Conservation (phyloP, 1,284 basidiomycete genomes). For the Exsudoporus floridanus region DNA sequence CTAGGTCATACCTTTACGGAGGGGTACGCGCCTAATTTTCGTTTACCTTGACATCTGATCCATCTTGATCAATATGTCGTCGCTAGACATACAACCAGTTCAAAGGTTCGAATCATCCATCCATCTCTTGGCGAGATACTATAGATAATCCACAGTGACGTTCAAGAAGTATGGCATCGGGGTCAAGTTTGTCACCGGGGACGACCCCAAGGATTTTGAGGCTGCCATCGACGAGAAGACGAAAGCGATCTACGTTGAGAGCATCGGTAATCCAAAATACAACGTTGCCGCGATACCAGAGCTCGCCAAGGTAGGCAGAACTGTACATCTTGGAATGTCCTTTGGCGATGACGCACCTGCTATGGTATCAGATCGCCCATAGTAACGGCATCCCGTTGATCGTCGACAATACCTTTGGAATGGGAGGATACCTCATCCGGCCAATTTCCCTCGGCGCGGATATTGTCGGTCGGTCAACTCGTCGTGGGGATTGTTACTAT, state of each 20-base stretch:
- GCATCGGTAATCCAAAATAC: slow-evolving; percentile 70
- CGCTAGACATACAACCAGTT: slow-evolving; percentile 82
- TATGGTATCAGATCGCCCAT: slow-evolving; percentile 58
- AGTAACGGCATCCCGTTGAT: slow-evolving; percentile 74
- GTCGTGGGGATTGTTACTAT: background rate
- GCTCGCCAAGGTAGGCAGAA: too few relatives aligned
- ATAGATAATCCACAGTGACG: slow-evolving; percentile 47
- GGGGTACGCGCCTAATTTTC: slow-evolving; percentile 45
- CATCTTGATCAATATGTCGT: background rate
- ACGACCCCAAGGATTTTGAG: slow-evolving; percentile 63
- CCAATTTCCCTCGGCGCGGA: slow-evolving; percentile 83
- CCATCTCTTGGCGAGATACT: background rate
- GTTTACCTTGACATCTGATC: background rate
- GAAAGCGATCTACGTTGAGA: slow-evolving; percentile 80
- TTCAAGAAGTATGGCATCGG: slow-evolving; percentile 78
- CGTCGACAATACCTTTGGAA: slow-evolving; percentile 91
- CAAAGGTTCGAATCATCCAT: slow-evolving; percentile 54
- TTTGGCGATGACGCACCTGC: background rate
- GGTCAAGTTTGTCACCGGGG: slow-evolving; percentile 72
- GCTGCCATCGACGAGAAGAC: slow-evolving; percentile 77
- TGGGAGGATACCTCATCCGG: slow-evolving; percentile 59
- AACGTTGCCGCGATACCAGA: too few relatives aligned
- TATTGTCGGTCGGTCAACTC: slow-evolving; percentile 57
- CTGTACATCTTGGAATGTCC: background rate
- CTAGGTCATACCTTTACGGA: slow-evolving; percentile 67